Evolutionary conservation across 768 basidiomycete species (phyloP).

Genomic region (Hericium alpestre): DNA sequence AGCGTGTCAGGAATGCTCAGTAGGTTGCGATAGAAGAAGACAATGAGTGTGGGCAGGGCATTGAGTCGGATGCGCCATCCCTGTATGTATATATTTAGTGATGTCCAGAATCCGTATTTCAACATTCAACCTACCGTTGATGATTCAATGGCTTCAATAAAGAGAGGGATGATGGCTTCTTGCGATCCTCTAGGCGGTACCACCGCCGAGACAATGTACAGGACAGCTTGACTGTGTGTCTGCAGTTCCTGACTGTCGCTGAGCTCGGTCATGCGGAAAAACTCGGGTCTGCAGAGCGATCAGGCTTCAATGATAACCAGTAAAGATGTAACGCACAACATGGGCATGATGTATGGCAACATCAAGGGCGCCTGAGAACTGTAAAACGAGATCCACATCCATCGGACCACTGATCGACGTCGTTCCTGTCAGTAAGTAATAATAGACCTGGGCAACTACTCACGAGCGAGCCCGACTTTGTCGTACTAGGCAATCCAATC

Average conservation of each 20-base stretch:
- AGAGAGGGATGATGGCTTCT: constrained; percentile 45
- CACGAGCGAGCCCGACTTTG: constrained; percentile 79
- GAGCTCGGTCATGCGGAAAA: constrained; percentile 82
- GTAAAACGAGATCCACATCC: constrained; percentile 72
- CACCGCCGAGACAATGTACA: constrained; percentile 75
- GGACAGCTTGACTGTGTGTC: constrained; percentile 65
- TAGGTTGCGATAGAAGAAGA: constrained; percentile 87
- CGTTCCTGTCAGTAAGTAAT: not conserved
- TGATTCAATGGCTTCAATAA: constrained; percentile 64
- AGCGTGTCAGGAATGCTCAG: constrained; percentile 60
- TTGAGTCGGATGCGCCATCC: constrained; percentile 88
- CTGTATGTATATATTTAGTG: constrained; percentile 26
- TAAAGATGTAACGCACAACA: constrained; percentile 48
- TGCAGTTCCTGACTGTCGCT: constrained; percentile 80
- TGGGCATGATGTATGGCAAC: constrained; percentile 65
- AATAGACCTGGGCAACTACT: constrained; percentile 16
- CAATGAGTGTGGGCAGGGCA: constrained; percentile 76
- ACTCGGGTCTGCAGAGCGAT: constrained; percentile 54
- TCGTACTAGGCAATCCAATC: constrained; percentile 47
- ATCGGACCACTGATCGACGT: constrained; percentile 49
- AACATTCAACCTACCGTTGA: constrained; percentile 42
- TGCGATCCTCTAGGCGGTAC: constrained; percentile 62
- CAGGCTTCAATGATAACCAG: constrained; percentile 5
- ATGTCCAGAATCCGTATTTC: constrained; percentile 2
- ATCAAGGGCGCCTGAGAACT: constrained; percentile 63